Percentiles rank a stretch among this genome's conserved stretches.
phyloP scores from a whole-genome alignment of 176 grass and related monocot genomes.

The Rhynchospora breviuscula region DNA sequence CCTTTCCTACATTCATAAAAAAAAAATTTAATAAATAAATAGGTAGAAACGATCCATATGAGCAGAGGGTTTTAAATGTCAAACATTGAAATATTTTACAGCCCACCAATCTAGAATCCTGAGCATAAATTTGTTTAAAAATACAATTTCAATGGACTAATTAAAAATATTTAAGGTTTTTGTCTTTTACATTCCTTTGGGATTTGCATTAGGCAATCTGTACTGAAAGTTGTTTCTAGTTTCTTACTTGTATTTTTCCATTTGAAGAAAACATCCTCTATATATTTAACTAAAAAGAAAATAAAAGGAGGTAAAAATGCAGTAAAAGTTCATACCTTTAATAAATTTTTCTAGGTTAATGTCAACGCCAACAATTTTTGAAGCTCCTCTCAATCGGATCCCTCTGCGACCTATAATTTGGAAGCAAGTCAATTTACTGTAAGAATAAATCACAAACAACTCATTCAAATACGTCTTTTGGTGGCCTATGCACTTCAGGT shows the following conservation, averaged over 20 bases:
- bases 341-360: constrained; percentile 59
- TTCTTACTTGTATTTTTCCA: neutral
- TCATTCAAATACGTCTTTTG: no score
- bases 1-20: constrained; percentile 36
- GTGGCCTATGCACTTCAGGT: no score
- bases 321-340: constrained; percentile 38
- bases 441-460: no score
- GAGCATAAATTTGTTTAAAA: no score
- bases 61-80: neutral
- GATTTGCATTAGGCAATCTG: neutral
- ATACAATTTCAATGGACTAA: no score
- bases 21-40: neutral
- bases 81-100: neutral
- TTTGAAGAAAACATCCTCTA: no score
- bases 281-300: no score
- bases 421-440: neutral
- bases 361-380: constrained; percentile 63
- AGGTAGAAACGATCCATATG: neutral
- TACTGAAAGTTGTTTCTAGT: neutral
- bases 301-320: neutral
- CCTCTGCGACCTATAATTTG: constrained; percentile 55
- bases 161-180: neutral
- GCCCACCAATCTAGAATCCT: neutral
- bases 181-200: neutral
- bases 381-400: constrained; percentile 53